These are phyloP conservation scores for Epichloe uncinata DNA, from an alignment of 2,329 filamentous ascomycete genomes.

Conservation along the genomic window DNA sequence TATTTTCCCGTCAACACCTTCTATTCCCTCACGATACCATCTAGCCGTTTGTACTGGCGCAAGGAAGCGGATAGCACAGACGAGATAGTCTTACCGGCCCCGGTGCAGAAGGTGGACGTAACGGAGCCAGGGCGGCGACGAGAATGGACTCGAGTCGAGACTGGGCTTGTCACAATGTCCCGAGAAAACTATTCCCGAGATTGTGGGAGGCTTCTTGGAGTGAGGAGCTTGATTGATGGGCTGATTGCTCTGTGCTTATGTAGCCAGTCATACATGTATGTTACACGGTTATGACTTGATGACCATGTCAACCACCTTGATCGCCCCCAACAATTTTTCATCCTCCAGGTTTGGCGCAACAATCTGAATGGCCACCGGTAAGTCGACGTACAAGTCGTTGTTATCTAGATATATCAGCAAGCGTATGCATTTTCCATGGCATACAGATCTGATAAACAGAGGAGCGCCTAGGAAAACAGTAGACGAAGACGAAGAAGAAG, in stretches of 20 bases:
- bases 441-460: no score
- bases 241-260: not conserved
- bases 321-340: constrained; percentile 9
- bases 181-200: no score
- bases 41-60: no score
- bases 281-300: not conserved
- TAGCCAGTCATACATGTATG: not conserved
- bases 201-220: no score
- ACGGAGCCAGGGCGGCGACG: constrained; percentile 15
- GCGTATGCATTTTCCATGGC: no score
- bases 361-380: constrained; percentile 10
- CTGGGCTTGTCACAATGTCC: no score
- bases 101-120: constrained; percentile 14
- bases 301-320: constrained; percentile 7
- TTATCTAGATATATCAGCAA: constrained; percentile 5
- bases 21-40: no score
- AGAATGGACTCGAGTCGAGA: not conserved
- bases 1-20: no score
- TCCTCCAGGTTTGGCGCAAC: constrained; percentile 9
- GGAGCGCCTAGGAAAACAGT: no score
- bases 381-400: constrained; percentile 6
- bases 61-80: no score
- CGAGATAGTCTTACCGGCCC: constrained; percentile 8
- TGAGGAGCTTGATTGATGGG: no score
- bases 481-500: no score